Conservation (phyloP, 495 filamentous ascomycete species). For the Diplogelasinospora grovesii region DNA sequence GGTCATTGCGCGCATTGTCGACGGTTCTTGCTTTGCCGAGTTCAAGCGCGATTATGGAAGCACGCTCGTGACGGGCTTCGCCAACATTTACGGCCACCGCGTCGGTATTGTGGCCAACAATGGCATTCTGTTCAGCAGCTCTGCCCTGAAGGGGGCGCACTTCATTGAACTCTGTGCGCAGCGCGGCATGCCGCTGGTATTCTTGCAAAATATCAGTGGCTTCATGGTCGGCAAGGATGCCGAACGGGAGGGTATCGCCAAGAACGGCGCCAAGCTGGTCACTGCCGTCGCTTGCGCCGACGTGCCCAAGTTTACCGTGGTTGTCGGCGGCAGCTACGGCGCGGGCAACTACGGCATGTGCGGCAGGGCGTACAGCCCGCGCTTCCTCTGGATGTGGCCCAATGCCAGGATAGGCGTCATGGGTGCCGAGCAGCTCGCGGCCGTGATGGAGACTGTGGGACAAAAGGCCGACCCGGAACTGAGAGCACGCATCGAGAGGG, state of each 20-base stretch:
- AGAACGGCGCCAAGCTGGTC: slow-evolving; percentile 96
- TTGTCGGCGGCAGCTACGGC: slow-evolving; percentile 85
- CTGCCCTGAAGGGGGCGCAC: slow-evolving; percentile 88
- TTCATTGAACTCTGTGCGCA: slow-evolving; percentile 97
- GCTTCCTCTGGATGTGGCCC: slow-evolving; percentile 96
- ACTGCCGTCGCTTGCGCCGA: slow-evolving; percentile 92
- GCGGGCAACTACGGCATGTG: slow-evolving; percentile 67
- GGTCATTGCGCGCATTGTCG: slow-evolving; percentile 89
- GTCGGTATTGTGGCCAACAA: slow-evolving; percentile 96
- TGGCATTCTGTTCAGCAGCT: slow-evolving; percentile 91
- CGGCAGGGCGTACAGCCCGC: slow-evolving; percentile 86
- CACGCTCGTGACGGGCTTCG: slow-evolving; percentile 91
- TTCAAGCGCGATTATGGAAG: slow-evolving; percentile 92
- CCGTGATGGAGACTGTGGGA: slow-evolving; percentile 93
- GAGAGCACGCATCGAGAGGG: slow-evolving; percentile 77
- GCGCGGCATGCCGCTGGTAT: slow-evolving; percentile 81
- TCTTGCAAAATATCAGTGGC: slow-evolving; percentile 92
- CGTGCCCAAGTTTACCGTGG: slow-evolving; percentile 95
- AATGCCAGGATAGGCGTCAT: slow-evolving; percentile 93
- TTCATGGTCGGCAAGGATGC: slow-evolving; percentile 97
- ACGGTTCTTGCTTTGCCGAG: slow-evolving; percentile 83
- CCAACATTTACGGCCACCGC: slow-evolving; percentile 78
- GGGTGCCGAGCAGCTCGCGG: slow-evolving; percentile 86
- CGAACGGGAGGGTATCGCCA: slow-evolving; percentile 91
- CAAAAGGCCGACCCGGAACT: slow-evolving; percentile 75